These are phyloP conservation scores for Metarhizium album DNA, from an alignment of 2,329 filamentous ascomycete species.

Conservation along the genomic window DNA sequence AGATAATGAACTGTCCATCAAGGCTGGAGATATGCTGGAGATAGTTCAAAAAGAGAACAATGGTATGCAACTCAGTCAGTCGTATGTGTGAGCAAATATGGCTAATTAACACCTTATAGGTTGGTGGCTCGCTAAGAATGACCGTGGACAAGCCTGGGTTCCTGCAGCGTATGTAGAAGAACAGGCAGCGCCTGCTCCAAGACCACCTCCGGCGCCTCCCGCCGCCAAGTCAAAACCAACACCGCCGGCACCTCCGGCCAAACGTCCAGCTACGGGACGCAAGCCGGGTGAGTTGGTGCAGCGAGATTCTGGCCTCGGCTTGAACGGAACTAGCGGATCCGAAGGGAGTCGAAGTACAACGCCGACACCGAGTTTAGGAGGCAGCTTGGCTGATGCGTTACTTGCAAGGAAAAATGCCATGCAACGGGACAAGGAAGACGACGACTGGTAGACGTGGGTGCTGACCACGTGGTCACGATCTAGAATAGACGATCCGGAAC, in stretches of 20 bases:
- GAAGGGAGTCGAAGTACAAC: conserved; percentile 59
- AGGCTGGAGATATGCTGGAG: conserved; percentile 70
- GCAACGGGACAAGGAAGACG: conserved; percentile 58
- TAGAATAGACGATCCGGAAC: background rate
- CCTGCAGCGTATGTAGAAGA: conserved; percentile 93
- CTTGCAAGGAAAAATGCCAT: conserved; percentile 66
- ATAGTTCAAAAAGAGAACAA: conserved; percentile 93
- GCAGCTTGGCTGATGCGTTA: conserved; percentile 69
- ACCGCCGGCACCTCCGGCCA: conserved; percentile 68
- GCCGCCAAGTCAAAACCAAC: conserved; percentile 49
- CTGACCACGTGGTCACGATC: background rate
- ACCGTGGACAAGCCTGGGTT: conserved; percentile 72
- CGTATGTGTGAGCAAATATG: background rate
- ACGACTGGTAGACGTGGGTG: conserved; percentile 48
- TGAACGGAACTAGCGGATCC: conserved; percentile 44
- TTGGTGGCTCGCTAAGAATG: conserved; percentile 88
- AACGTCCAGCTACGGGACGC: conserved; percentile 61
- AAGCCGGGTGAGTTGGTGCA: conserved; percentile 62
- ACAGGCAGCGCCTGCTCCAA: conserved; percentile 51
- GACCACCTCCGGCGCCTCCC: conserved; percentile 56
- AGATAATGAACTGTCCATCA: conserved; percentile 75
- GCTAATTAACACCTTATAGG: conserved; percentile 44
- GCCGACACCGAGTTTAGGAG: conserved; percentile 60
- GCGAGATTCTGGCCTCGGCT: conserved; percentile 60
- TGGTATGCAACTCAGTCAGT: conserved; percentile 49